These are phyloP conservation scores for Colletotrichum musicola DNA, from an alignment of 2,329 filamentous ascomycete species.

Conservation along the genomic window DNA sequence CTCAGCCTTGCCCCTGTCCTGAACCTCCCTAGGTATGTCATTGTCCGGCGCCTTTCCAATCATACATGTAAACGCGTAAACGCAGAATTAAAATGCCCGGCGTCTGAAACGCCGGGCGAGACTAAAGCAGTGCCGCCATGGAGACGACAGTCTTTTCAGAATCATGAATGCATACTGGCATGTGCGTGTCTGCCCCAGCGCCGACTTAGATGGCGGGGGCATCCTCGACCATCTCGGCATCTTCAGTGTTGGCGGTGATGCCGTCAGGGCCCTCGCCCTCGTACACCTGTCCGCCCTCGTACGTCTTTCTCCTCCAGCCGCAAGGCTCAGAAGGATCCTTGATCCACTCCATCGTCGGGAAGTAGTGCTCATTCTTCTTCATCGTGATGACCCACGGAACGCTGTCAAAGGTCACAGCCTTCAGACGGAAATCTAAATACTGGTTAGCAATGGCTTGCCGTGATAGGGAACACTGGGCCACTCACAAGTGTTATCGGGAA, in stretches of 20 bases:
- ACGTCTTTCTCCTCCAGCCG: constrained; percentile 74
- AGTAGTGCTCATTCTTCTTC: constrained; percentile 99
- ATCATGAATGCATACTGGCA: neutral
- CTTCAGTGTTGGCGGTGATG: constrained; percentile 54
- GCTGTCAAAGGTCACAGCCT: constrained; percentile 98
- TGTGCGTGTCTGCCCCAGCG: neutral
- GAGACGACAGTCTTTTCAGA: neutral
- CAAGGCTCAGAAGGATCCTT: constrained; percentile 71
- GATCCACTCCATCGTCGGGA: constrained; percentile 78
- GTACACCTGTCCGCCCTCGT: constrained; percentile 67
- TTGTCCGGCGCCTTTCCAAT: constrained; percentile 4
- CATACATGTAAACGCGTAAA: no score
- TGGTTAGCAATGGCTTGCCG: constrained; percentile 34
- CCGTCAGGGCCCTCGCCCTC: constrained; percentile 68
- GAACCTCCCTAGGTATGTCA: constrained; percentile 14
- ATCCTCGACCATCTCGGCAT: constrained; percentile 57
- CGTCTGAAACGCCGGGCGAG: neutral
- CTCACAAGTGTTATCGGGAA: constrained; percentile 93
- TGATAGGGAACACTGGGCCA: constrained; percentile 21
- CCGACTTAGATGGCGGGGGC: constrained; percentile 6
- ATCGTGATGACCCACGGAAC: constrained; percentile 99
- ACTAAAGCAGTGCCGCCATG: neutral
- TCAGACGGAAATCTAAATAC: constrained; percentile 85
- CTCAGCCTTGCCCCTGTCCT: constrained; percentile 33
- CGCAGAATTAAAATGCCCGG: constrained; percentile 15